These are phyloP conservation scores for Trichocladium antarcticum DNA, from an alignment of 495 filamentous ascomycete genomes.

Conservation along the genomic window DNA sequence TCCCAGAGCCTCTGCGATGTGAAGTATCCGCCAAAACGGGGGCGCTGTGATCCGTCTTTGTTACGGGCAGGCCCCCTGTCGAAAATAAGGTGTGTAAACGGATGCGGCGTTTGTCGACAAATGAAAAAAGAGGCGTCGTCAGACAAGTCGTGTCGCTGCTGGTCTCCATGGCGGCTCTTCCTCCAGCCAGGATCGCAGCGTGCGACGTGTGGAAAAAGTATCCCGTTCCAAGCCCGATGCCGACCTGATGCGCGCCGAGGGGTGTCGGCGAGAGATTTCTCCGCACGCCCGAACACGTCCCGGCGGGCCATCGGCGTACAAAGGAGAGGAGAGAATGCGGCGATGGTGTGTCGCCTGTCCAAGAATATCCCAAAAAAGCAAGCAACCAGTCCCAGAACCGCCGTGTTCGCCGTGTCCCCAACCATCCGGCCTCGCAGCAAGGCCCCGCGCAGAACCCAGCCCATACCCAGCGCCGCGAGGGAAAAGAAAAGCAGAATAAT, in stretches of 20 bases:
- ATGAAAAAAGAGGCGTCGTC: constrained; percentile 7
- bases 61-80: not conserved
- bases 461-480: constrained; percentile 17
- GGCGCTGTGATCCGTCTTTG: not conserved
- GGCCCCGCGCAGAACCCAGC: constrained; percentile 17
- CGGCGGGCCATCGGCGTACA: constrained; percentile 4
- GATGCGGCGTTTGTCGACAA: constrained; percentile 4
- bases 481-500: constrained; percentile 1
- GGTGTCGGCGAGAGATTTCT: constrained; percentile 15
- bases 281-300: constrained; percentile 6
- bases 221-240: constrained; percentile 4
- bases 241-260: not conserved
- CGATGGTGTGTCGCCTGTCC: not conserved
- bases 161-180: constrained; percentile 7
- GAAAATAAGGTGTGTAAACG: constrained; percentile 1
- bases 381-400: constrained; percentile 6
- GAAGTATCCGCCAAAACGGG: not conserved
- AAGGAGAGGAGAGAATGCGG: constrained; percentile 6
- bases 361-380: constrained; percentile 6
- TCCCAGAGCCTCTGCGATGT: not conserved
- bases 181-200: constrained; percentile 3
- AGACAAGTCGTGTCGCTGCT: constrained; percentile 3
- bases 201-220: not conserved
- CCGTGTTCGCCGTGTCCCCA: constrained; percentile 14
- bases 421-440: constrained; percentile 13